phyloP scores from a whole-genome alignment of 306 rosid genomes.

The Ziziphus jujuba region DNA sequence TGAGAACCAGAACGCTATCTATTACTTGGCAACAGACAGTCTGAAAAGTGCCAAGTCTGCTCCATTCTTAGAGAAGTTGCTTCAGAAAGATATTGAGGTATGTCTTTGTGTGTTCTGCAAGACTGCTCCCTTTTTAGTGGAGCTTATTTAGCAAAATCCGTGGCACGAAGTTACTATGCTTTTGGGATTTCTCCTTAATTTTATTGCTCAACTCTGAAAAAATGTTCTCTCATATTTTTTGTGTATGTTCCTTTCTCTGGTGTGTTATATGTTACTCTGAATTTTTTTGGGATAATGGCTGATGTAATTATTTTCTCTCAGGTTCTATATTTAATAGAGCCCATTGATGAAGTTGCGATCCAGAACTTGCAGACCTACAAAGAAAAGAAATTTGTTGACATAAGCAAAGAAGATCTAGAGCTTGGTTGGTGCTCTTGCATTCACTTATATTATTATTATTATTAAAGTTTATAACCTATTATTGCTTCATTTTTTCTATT shows the following conservation, averaged over 20 bases:
- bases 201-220: background rate
- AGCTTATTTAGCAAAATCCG: background rate
- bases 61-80: conserved; percentile 90
- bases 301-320: conserved; percentile 31
- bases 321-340: conserved; percentile 93
- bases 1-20: conserved; percentile 90
- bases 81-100: conserved; percentile 96
- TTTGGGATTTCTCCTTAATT: background rate
- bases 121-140: background rate
- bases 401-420: conserved; percentile 98
- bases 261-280: background rate
- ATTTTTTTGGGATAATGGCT: conserved; percentile 4
- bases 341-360: conserved; percentile 96
- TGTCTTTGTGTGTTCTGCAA: conserved; percentile 45
- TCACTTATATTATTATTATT: background rate
- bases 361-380: conserved; percentile 95
- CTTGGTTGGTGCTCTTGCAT: conserved; percentile 54
- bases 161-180: background rate
- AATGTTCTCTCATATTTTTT: background rate
- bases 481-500: background rate
- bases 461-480: background rate
- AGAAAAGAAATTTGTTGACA: conserved; percentile 96
- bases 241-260: background rate
- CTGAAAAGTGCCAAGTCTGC: conserved; percentile 95
- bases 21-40: conserved; percentile 95